Base-by-base conservation (phyloP, 495 filamentous ascomycete genomes). In the Saxophila tyrrhenica region DNA sequence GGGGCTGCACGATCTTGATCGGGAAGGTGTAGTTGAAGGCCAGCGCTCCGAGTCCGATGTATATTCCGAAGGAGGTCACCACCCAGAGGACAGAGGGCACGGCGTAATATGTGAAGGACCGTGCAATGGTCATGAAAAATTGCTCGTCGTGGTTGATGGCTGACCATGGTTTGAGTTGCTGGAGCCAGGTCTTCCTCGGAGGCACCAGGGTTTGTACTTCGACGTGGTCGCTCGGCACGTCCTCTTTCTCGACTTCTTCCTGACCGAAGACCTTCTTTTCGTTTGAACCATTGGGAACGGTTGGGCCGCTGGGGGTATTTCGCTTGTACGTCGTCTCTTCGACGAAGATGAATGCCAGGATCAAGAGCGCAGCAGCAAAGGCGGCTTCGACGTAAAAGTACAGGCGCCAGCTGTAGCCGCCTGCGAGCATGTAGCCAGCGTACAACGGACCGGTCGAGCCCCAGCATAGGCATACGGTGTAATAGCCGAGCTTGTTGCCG, bases 371-470 rank as follows among this genome's bases (percentile, higher is more conserved):
- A 13, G 64, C 72, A 9, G 73, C 78, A 53, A 84, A 82, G 0
- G 79, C 79, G 19, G 77, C 75, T 42, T 76, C 74, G 23, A 84
- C 80, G 63, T 82, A 84, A 68, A 84, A 84, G 69, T 44, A 59
- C 0, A 84, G 70, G 16, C 74, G 66, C 80, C 80, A 84, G 0
- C 76, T 77, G 58, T 81, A 76, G 1, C 79, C 80, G 9, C 74
- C 79, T 1, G 73, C 72, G 2, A 84, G 74, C 75, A 84, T 82
- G 65, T 82, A 84, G 0, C 79, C 77, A 2, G 79, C 78, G 35
- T 76, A 81, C 0, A 84, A 64, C 0, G 78, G 74, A 2, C 79
- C 78, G 15, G 78, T 79, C 0, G 77, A 67, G 11, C 79, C 79
- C 24, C 80, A 69, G 59, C 79, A 82, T 32, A 82, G 75, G 54